Conservation (phyloP, 257 asterid species). For the Mitragyna speciosa region DNA sequence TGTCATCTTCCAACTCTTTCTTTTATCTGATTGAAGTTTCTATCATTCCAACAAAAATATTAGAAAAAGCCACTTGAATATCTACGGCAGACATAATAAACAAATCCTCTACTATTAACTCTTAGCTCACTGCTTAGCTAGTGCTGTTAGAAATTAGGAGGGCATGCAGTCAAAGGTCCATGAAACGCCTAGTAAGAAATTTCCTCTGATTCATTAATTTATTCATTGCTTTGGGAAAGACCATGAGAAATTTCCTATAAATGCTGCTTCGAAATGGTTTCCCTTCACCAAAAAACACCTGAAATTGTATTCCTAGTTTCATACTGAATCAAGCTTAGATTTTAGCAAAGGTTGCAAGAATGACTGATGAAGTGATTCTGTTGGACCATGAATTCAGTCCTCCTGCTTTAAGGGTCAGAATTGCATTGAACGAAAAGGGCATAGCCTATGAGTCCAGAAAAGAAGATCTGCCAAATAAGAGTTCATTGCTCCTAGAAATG, state of each 20-base stretch:
- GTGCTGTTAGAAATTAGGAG: too few relatives aligned
- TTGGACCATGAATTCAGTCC: slow-evolving; percentile 12
- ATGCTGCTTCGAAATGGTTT: too few relatives aligned
- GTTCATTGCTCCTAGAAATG: slow-evolving; percentile 22
- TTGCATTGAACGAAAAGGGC: slow-evolving; percentile 21
- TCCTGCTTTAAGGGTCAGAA: slow-evolving; percentile 16
- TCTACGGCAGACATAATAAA: background rate
- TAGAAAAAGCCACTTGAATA: background rate
- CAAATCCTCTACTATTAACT: background rate
- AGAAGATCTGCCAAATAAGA: slow-evolving; percentile 11
- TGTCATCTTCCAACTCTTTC: too few relatives aligned
- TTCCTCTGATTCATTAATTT: background rate
- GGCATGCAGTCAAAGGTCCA: too few relatives aligned
- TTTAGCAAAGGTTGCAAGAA: background rate
- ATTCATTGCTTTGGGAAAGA: too few relatives aligned
- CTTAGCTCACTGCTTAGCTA: background rate
- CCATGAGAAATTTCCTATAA: too few relatives aligned
- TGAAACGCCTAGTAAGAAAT: background rate
- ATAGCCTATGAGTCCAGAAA: slow-evolving; percentile 9
- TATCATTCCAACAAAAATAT: too few relatives aligned
- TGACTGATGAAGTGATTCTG: slow-evolving; percentile 17
- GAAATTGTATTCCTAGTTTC: background rate
- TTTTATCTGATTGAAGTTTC: too few relatives aligned
- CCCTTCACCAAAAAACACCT: too few relatives aligned
- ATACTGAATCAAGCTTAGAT: background rate